Percentiles rank a stretch among this genome's conserved stretches.
These are phyloP conservation scores for Cystoderma amianthinum DNA, from an alignment of 768 basidiomycete genomes.

Conservation along the genomic window DNA sequence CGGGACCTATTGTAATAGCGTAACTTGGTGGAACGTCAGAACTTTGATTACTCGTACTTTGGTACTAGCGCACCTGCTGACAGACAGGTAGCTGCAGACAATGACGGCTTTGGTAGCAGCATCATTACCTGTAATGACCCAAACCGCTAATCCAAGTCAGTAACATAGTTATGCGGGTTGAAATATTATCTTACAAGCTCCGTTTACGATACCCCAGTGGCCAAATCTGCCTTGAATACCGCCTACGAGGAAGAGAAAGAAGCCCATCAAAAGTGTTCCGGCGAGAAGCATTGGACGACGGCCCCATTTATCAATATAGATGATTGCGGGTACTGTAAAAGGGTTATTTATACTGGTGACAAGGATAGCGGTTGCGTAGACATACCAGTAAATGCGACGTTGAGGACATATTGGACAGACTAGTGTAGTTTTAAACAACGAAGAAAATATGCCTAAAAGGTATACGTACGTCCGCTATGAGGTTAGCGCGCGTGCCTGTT, in stretches of 20 bases:
- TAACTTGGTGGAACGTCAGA: conserved; percentile 28
- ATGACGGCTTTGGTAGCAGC: conserved; percentile 64
- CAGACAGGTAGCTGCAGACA: conserved; percentile 71
- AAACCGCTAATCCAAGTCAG: conserved; percentile 15
- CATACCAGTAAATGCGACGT: too few species aligned
- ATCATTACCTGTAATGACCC: conserved; percentile 51
- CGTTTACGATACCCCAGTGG: conserved; percentile 45
- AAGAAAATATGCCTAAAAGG: neutral
- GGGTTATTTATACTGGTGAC: too few species aligned
- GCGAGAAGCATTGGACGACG: conserved; percentile 68
- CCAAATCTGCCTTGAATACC: conserved; percentile 67
- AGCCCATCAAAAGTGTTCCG: conserved; percentile 64
- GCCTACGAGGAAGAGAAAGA: conserved; percentile 74
- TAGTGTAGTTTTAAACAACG: conserved; percentile 15
- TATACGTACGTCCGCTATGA: conserved; percentile 50
- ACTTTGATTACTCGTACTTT: neutral
- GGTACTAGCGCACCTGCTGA: conserved; percentile 35
- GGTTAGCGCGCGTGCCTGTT: conserved; percentile 65
- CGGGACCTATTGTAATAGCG: conserved; percentile 72
- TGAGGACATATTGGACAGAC: conserved; percentile 61
- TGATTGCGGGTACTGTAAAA: conserved; percentile 40
- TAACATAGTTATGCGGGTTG: neutral
- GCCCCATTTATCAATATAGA: conserved; percentile 75
- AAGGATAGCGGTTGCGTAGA: conserved; percentile 31
- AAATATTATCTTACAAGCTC: conserved; percentile 15